These are phyloP conservation scores for Lojkania enalia DNA, from an alignment of 2,329 filamentous ascomycete genomes.

Conservation along the genomic window DNA sequence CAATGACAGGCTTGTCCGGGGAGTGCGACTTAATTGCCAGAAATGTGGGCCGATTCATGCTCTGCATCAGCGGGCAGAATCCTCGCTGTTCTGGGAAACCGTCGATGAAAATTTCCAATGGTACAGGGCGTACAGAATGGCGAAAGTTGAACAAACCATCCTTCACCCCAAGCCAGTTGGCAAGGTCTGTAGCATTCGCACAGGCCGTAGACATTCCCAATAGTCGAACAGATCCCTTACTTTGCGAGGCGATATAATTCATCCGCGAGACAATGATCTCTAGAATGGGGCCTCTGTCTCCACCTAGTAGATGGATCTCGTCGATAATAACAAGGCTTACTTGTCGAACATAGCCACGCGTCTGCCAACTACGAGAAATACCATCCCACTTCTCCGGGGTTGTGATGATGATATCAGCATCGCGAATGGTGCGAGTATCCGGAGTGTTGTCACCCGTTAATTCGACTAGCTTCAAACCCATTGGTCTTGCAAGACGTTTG, in stretches of 20 bases:
- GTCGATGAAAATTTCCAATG: constrained; percentile 94
- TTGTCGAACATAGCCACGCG: constrained; percentile 90
- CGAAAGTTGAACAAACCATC: constrained; percentile 95
- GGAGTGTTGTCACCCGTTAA: constrained; percentile 98
- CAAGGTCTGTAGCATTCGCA: constrained; percentile 91
- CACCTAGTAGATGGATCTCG: constrained; percentile 95
- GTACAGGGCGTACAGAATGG: constrained; percentile 94
- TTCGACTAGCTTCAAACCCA: constrained; percentile 90
- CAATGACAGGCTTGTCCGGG: constrained; percentile 94
- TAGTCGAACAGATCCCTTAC: constrained; percentile 82
- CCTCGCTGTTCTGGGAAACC: constrained; percentile 94
- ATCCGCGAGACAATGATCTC: constrained; percentile 93
- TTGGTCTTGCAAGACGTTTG: constrained; percentile 73
- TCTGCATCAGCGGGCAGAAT: constrained; percentile 97
- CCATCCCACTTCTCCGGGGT: constrained; percentile 99
- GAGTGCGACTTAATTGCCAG: constrained; percentile 95
- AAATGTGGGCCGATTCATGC: constrained; percentile 97
- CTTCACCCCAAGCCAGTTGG: constrained; percentile 96
- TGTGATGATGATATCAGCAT: constrained; percentile 97
- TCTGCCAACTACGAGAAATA: constrained; percentile 98
- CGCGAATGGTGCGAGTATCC: constrained; percentile 90
- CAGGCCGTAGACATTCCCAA: constrained; percentile 99
- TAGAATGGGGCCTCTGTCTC: constrained; percentile 93
- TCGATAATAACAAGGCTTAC: constrained; percentile 97
- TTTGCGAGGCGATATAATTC: constrained; percentile 98